Percentiles rank a stretch among this genome's conserved stretches.
Conservation (phyloP, 2,329 filamentous ascomycete genomes). For the Colletotrichum tofieldiae region DNA sequence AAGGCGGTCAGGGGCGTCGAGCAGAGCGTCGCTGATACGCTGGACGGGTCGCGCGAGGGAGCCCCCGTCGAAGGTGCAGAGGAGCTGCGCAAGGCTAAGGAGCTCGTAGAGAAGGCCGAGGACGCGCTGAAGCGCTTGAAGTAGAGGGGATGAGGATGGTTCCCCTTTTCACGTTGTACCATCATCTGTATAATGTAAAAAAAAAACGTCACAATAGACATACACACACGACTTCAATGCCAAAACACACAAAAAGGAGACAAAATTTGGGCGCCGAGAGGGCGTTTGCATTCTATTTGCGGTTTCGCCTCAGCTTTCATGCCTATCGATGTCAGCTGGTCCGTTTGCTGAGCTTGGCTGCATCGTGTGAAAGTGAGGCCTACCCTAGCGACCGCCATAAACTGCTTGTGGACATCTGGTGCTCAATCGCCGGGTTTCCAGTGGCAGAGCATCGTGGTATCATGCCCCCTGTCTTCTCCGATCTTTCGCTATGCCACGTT, state of each 20-base stretch:
- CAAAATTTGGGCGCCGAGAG: constrained; percentile 6
- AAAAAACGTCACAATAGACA: constrained; percentile 28
- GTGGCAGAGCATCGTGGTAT: neutral
- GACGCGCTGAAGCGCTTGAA: constrained; percentile 65
- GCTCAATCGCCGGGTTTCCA: constrained; percentile 1
- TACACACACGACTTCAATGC: constrained; percentile 2
- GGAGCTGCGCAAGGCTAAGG: constrained; percentile 58
- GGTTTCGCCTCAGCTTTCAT: neutral
- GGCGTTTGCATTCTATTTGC: constrained; percentile 10
- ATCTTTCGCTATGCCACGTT: no score
- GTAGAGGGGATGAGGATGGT: constrained; percentile 48
- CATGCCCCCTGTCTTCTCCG: neutral
- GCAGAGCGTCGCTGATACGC: constrained; percentile 63
- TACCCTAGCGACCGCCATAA: constrained; percentile 26
- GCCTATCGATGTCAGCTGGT: constrained; percentile 23
- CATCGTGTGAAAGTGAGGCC: constrained; percentile 17
- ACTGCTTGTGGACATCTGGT: neutral
- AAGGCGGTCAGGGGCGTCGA: constrained; percentile 74
- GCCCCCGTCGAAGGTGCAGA: constrained; percentile 48
- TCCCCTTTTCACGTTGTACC: constrained; percentile 30
- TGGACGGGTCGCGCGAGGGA: constrained; percentile 54
- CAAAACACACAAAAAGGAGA: neutral
- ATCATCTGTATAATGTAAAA: constrained; percentile 43
- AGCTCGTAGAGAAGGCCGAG: constrained; percentile 65
- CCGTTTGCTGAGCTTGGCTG: constrained; percentile 11